Evolutionary conservation across 2,329 filamentous ascomycete genomes (phyloP), one percentile per base, ranked within the genome.

Genomic region (Arthrinium puccinioides): DNA sequence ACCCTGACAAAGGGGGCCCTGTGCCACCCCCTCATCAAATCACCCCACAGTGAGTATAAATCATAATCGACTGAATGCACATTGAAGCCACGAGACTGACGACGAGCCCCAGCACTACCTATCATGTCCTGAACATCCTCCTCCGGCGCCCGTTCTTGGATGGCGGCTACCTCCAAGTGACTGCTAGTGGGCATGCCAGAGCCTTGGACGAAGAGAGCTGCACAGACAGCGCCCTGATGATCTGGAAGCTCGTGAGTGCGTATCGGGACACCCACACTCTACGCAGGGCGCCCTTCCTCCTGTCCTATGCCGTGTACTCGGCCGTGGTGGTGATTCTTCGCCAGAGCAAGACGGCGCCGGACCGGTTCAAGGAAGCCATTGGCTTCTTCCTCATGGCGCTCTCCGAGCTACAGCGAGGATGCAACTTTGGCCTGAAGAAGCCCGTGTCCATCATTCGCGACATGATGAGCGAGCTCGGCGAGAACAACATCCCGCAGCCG

Each of bases 291-390:
- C 72, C 72, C 0, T 76, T 76, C 38, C 52, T 76, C 2, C 63
- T 76, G 14, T 71, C 68, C 0, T 77, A 77, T 47, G 69, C 73
- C 0, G 73, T 69, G 0, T 77, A 76, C 40, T 69, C 74, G 1
- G 63, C 64, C 4, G 70, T n/a, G n/a, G n/a, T n/a, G n/a, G n/a
- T n/a, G n/a, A n/a, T n/a, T n/a, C n/a, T n/a, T n/a, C n/a, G n/a
- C n/a, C n/a, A n/a, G n/a, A n/a, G n/a, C n/a, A n/a, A n/a, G n/a
- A n/a, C n/a, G n/a, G n/a, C n/a, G n/a, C n/a, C n/a, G n/a, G n/a
- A n/a, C n/a, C n/a, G n/a, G n/a, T n/a, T n/a, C n/a, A n/a, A n/a
- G n/a, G n/a, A n/a, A n/a, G n/a, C n/a, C n/a, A n/a, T n/a, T n/a
- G n/a, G n/a, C n/a, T n/a, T n/a, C n/a, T n/a, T n/a, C n/a, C n/a